phyloP scores from a whole-genome alignment of 2,329 filamentous ascomycete genomes.

The Botrytis paeoniae region DNA sequence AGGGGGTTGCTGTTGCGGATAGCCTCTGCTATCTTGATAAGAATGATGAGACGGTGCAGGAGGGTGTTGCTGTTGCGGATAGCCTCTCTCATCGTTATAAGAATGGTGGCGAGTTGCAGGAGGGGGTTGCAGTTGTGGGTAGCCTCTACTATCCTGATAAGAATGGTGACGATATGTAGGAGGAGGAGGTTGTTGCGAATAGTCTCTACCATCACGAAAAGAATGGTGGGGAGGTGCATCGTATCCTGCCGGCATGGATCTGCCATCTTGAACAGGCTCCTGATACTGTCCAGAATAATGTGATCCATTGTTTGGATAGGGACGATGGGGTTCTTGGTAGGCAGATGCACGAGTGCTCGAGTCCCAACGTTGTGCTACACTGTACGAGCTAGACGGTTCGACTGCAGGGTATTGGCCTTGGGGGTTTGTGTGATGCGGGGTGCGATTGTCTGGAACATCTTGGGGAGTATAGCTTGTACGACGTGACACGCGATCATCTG shows the following conservation, averaged over 20 bases:
- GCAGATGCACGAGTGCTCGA: neutral
- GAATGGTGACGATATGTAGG: neutral
- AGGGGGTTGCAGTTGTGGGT: neutral
- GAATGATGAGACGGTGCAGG: neutral
- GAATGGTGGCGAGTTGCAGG: neutral
- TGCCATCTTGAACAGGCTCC: neutral
- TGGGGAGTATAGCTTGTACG: neutral
- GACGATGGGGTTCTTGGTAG: neutral
- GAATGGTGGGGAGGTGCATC: neutral
- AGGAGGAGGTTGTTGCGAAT: slow-evolving; percentile 15
- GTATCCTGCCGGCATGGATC: neutral
- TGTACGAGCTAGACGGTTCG: neutral
- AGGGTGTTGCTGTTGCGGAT: neutral
- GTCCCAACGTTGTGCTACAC: neutral
- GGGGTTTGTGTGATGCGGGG: neutral
- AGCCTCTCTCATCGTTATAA: neutral
- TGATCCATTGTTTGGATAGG: neutral
- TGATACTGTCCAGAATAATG: neutral
- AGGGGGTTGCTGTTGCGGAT: slow-evolving; percentile 11
- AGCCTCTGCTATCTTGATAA: neutral
- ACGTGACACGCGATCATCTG: neutral
- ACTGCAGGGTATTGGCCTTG: neutral
- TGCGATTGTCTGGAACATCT: neutral
- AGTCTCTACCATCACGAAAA: slow-evolving; percentile 27
- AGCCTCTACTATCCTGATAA: neutral